A percentile compares a stretch with the other conserved stretches of the same genome.
phyloP scores from a whole-genome alignment of 2,329 filamentous ascomycete species.

The Calonectria pteridis region DNA sequence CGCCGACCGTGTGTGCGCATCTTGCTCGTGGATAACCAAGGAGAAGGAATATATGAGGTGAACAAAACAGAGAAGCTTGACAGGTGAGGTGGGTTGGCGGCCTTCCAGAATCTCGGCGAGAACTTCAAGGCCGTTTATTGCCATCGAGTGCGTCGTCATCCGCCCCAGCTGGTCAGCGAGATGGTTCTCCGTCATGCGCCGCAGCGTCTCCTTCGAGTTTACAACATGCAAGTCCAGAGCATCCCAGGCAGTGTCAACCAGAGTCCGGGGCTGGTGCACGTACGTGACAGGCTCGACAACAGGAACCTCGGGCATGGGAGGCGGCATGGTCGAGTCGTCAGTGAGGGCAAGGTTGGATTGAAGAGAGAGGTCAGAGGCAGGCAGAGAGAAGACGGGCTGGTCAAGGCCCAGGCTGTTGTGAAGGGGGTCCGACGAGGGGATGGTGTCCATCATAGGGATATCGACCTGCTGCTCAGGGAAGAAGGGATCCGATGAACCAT shows the following conservation, averaged over 20 bases:
- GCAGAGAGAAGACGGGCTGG: slow-evolving; percentile 52
- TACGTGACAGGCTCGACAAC: slow-evolving; percentile 39
- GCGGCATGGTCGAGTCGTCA: slow-evolving; percentile 43
- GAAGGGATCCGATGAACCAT: slow-evolving; percentile 46
- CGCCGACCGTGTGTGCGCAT: slow-evolving; percentile 50
- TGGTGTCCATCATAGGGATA: slow-evolving; percentile 49
- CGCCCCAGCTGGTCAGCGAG: slow-evolving; percentile 56
- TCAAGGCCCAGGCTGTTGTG: slow-evolving; percentile 48
- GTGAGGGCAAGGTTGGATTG: slow-evolving; percentile 53
- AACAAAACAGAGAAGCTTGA: slow-evolving; percentile 63
- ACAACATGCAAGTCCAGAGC: slow-evolving; percentile 60
- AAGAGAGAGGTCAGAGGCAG: slow-evolving; percentile 50
- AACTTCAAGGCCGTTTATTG: slow-evolving; percentile 55
- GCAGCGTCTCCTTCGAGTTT: slow-evolving; percentile 59
- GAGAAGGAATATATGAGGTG: slow-evolving; percentile 66
- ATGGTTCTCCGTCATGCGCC: slow-evolving; percentile 54
- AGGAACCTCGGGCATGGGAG: slow-evolving; percentile 29
- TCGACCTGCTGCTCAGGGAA: slow-evolving; percentile 60
- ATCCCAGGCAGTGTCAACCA: slow-evolving; percentile 60
- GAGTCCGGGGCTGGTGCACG: slow-evolving; percentile 41
- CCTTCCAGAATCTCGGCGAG: slow-evolving; percentile 57
- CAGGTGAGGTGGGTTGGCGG: slow-evolving; percentile 51
- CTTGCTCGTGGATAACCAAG: slow-evolving; percentile 58
- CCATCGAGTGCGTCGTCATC: slow-evolving; percentile 55
- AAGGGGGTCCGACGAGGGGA: slow-evolving; percentile 46